Conservation (phyloP, 805 yeast species). For the Trichomonascus vanleenenianus region DNA sequence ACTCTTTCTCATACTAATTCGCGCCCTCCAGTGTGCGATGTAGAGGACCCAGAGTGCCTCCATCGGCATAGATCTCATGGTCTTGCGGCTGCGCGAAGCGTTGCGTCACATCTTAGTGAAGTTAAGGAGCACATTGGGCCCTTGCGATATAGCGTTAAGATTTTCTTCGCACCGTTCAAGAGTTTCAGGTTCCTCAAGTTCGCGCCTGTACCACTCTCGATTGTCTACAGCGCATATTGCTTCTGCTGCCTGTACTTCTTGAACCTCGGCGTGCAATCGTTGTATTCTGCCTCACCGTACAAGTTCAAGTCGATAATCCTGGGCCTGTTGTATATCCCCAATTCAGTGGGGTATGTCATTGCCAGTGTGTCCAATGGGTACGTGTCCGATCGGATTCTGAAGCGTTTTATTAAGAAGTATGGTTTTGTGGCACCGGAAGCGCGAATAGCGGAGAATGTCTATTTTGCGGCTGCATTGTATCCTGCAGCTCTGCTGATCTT, state of each 20-base stretch:
- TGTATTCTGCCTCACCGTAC: constrained; percentile 59
- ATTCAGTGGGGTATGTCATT: constrained; percentile 65
- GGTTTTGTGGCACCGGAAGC: constrained; percentile 74
- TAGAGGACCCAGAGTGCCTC: neutral
- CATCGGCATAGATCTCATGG: constrained; percentile 3
- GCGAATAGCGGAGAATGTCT: constrained; percentile 66
- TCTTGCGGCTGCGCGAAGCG: neutral
- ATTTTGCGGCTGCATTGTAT: constrained; percentile 51
- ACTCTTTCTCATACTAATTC: neutral
- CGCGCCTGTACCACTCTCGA: constrained; percentile 68
- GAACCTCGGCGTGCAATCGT: constrained; percentile 63
- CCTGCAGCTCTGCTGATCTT: constrained; percentile 63
- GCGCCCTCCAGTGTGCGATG: neutral
- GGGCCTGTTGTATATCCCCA: constrained; percentile 77
- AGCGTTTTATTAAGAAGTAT: constrained; percentile 42
- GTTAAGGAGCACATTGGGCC: neutral
- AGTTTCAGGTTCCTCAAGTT: constrained; percentile 52
- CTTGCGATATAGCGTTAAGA: constrained; percentile 20
- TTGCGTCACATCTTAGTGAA: neutral
- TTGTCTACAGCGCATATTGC: constrained; percentile 60
- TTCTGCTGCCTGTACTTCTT: constrained; percentile 65
- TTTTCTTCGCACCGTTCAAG: constrained; percentile 46
- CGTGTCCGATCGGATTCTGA: constrained; percentile 62
- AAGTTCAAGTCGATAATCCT: constrained; percentile 55
- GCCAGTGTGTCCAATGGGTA: constrained; percentile 77